Base-by-base conservation (phyloP, 768 basidiomycete species). In the Amyloporia xantha region DNA sequence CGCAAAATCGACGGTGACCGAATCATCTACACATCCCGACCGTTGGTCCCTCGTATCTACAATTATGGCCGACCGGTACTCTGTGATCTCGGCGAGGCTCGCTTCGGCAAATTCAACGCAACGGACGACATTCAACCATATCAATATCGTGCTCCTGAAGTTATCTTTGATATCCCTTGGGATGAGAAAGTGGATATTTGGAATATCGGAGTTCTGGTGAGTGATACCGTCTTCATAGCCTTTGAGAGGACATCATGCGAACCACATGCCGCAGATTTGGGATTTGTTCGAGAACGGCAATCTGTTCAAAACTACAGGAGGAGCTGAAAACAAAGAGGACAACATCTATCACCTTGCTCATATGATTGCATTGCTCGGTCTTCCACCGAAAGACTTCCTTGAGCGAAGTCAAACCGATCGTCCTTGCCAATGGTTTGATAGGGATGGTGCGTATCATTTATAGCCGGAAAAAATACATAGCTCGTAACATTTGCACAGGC, bases 81-180 rank as follows among this genome's bases (percentile, higher is more conserved):
- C 13, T 56, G n/a, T n/a, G 54, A 61, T 54, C 59, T 62, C 54
- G 62, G 63, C 41, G 46, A 53, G 51, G 60, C 56, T 5, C 43
- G 48, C 40, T 51, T 50, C 27, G 50, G 48, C 3, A 36, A 44
- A 15, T 26, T 20, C 25, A 43, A 24, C 6, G 48, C 59, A 25
- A 41, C 38, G 21, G 36, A n/a, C 15, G 11, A 20, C 23, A 61
- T 62, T 41, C 63, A 65, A 47, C 65, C 66, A 24, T 24, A 44
- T 41, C 42, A 21, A 2, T 64, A 62, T 49, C 61, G 66, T 10
- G 56, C 64, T 9, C 64, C 63, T 17, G 66, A 67, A 45, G 60
- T 67, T 15, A 54, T 64, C 41, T 49, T 67, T 7, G 38, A 49
- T 7, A 28, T 60, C 5, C 58, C 60, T 10, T 67, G 65, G 66